Percentiles rank a stretch among this genome's conserved stretches.
These are phyloP conservation scores for Acacia melanoxylon DNA, from an alignment of 306 rosid species.

Conservation along the genomic window DNA sequence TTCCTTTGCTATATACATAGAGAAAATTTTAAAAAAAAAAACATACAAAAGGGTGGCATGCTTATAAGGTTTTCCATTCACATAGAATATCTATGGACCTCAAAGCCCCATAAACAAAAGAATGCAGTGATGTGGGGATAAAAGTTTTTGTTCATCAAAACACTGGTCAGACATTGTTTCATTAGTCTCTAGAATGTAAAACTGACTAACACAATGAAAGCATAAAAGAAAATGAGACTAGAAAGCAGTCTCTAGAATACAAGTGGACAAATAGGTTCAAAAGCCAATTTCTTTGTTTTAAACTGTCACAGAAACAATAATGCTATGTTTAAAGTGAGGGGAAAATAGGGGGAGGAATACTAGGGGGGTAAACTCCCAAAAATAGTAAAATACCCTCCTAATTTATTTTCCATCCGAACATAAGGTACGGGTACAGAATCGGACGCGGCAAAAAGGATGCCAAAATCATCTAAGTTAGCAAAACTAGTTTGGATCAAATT, in stretches of 20 bases:
- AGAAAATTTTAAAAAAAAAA: neutral
- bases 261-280: neutral
- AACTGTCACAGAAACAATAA: constrained; percentile 8
- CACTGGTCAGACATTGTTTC: constrained; percentile 12
- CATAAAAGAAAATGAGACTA: constrained; percentile 13
- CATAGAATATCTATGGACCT: neutral
- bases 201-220: neutral
- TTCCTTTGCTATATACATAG: neutral
- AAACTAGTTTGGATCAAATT: neutral
- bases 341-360: too few relatives aligned
- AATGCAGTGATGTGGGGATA: neutral
- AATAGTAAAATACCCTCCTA: too few relatives aligned
- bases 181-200: neutral
- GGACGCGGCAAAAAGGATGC: neutral
- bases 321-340: too few relatives aligned
- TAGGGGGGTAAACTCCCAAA: too few relatives aligned
- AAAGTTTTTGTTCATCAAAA: neutral
- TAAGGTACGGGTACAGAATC: neutral
- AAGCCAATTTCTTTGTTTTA: neutral
- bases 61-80: neutral
- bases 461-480: neutral
- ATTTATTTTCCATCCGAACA: too few relatives aligned
- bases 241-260: constrained; percentile 17
- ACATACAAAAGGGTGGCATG: neutral
- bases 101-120: neutral